Evolutionary conservation across 306 rosid genomes (phyloP).

Genomic region (Cyamopsis tetragonoloba): DNA sequence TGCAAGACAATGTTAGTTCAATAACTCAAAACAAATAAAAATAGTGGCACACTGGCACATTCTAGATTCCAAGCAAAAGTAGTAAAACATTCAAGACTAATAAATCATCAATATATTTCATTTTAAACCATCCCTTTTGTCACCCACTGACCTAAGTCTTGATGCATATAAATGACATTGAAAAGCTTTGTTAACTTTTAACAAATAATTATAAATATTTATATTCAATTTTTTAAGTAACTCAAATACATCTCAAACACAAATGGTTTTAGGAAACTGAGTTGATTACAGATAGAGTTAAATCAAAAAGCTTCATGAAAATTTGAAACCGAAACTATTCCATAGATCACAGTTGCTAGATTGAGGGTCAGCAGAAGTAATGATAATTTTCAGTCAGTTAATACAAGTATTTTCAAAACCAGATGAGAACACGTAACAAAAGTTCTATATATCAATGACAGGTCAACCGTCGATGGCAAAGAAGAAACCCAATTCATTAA

Average conservation of each 20-base stretch:
- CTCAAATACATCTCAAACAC: not conserved
- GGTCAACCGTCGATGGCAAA: not conserved
- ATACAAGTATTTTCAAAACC: not conserved
- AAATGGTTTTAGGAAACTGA: not conserved
- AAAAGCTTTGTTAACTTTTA: not conserved
- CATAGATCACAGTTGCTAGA: not conserved
- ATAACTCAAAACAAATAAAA: slow-evolving; percentile 15
- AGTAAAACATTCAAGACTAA: not conserved
- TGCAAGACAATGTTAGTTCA: slow-evolving; percentile 35
- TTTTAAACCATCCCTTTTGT: not conserved
- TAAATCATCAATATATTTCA: not conserved
- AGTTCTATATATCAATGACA: not conserved
- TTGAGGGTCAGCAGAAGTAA: not conserved
- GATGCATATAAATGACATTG: slow-evolving; percentile 7
- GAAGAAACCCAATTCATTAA: not conserved
- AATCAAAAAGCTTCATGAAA: not conserved
- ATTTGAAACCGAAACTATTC: not conserved
- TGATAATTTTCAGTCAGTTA: not conserved
- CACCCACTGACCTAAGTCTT: not conserved
- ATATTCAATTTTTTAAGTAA: not conserved
- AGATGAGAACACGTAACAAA: not conserved
- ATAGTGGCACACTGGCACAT: not conserved
- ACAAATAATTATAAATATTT: too few relatives aligned
- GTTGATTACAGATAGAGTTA: not conserved
- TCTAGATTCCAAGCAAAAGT: not conserved